These are phyloP conservation scores for Pulveroboletus sp. DNA, from an alignment of 768 basidiomycete genomes.

Conservation along the genomic window DNA sequence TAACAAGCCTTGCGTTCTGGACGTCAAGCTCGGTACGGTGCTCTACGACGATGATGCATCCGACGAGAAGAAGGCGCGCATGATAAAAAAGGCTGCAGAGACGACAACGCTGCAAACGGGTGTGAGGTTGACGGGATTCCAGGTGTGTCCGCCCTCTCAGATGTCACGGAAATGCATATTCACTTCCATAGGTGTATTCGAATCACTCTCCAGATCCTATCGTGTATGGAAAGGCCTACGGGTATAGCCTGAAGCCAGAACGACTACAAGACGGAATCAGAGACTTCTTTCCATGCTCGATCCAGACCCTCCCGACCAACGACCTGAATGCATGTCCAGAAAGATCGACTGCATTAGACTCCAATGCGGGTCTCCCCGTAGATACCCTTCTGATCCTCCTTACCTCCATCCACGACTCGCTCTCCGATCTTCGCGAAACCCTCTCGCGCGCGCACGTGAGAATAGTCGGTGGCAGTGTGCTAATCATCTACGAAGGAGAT, in stretches of 20 bases:
- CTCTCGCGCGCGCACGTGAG: slow-evolving; percentile 60
- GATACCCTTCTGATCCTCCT: slow-evolving; percentile 56
- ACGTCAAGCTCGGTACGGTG: slow-evolving; percentile 89
- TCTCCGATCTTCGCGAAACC: slow-evolving; percentile 47
- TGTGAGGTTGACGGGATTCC: slow-evolving; percentile 83
- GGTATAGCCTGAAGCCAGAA: slow-evolving; percentile 63
- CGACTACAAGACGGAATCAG: slow-evolving; percentile 76
- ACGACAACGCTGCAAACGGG: slow-evolving; percentile 79
- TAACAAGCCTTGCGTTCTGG: slow-evolving; percentile 78
- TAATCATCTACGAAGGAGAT: slow-evolving; percentile 79
- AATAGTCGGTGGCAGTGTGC: slow-evolving; percentile 77
- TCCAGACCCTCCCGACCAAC: slow-evolving; percentile 9
- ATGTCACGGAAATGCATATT: neutral
- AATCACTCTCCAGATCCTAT: slow-evolving; percentile 51
- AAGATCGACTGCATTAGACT: slow-evolving; percentile 2
- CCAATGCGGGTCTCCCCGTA: slow-evolving; percentile 50
- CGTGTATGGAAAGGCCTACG: slow-evolving; percentile 70
- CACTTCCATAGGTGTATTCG: slow-evolving; percentile 61
- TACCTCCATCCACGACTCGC: slow-evolving; percentile 46
- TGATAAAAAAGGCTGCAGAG: slow-evolving; percentile 63
- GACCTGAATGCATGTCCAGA: slow-evolving; percentile 2
- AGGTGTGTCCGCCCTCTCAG: slow-evolving; percentile 50
- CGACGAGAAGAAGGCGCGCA: slow-evolving; percentile 72
- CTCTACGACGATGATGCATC: slow-evolving; percentile 70
- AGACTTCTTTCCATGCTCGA: slow-evolving; percentile 67